phyloP scores from a whole-genome alignment of 2,329 filamentous ascomycete genomes.

The Colletotrichum paranaense region DNA sequence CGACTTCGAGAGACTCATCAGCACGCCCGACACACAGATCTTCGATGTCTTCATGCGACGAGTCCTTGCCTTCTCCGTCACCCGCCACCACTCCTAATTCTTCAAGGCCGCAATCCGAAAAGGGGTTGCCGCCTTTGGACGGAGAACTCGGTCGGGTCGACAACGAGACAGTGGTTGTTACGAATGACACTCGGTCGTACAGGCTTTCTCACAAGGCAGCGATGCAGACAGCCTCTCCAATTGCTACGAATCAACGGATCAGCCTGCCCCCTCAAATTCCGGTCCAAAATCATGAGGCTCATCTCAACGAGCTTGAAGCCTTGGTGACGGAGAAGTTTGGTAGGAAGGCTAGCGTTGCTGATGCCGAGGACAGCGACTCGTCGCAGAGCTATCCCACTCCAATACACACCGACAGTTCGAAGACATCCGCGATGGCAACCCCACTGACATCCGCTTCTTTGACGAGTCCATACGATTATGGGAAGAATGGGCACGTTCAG shows the following conservation, averaged over 20 bases:
- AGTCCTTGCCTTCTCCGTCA: slow-evolving; percentile 46
- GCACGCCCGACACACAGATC: slow-evolving; percentile 31
- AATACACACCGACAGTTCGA: slow-evolving; percentile 7
- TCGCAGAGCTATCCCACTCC: slow-evolving; percentile 27
- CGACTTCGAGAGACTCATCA: slow-evolving; percentile 25
- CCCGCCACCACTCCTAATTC: slow-evolving; percentile 52
- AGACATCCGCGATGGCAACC: slow-evolving; percentile 9
- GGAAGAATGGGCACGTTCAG: not conserved
- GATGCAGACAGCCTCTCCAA: slow-evolving; percentile 15
- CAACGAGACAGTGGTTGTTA: slow-evolving; percentile 27
- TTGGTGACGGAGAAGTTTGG: slow-evolving; percentile 30
- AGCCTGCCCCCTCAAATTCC: slow-evolving; percentile 31
- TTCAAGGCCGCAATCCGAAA: slow-evolving; percentile 54
- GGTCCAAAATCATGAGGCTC: slow-evolving; percentile 17
- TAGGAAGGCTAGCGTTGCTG: slow-evolving; percentile 27
- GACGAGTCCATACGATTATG: slow-evolving; percentile 10
- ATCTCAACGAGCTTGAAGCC: slow-evolving; percentile 28
- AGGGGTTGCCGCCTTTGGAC: slow-evolving; percentile 40
- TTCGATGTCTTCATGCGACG: slow-evolving; percentile 49
- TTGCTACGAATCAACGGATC: slow-evolving; percentile 17
- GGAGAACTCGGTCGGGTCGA: slow-evolving; percentile 32
- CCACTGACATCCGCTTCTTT: slow-evolving; percentile 18
- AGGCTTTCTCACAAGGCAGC: slow-evolving; percentile 28
- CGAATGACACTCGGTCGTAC: slow-evolving; percentile 31
- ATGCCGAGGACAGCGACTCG: slow-evolving; percentile 33